phyloP scores from a whole-genome alignment of 208 protist species.

The Balamuthia mandrillaris region DNA sequence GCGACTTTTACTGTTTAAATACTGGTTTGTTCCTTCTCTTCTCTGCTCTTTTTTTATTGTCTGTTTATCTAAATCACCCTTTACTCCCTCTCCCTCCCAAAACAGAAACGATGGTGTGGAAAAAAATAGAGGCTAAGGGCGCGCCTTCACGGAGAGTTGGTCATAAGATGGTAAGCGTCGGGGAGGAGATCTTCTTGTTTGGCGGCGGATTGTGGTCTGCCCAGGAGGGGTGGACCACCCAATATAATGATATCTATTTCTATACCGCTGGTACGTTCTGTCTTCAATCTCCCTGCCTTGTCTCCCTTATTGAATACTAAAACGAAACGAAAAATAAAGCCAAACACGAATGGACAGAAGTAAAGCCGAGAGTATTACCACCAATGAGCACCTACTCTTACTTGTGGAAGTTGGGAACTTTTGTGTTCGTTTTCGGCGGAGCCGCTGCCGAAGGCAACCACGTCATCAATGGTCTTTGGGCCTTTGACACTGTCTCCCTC shows the following conservation, averaged over 20 bases:
- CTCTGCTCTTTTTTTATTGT: too few relatives aligned
- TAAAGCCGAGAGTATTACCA: background rate
- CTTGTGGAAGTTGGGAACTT: background rate
- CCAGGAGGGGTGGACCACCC: background rate
- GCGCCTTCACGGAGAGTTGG: background rate
- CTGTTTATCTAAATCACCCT: background rate
- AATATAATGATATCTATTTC: slow-evolving; percentile 28
- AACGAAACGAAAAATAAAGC: background rate
- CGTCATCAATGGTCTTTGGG: background rate
- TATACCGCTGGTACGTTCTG: slow-evolving; percentile 3
- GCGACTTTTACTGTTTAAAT: slow-evolving; percentile 33
- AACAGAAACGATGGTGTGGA: slow-evolving; percentile 4
- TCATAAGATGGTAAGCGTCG: background rate
- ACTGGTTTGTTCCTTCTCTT: background rate
- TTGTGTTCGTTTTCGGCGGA: background rate
- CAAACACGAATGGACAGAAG: background rate
- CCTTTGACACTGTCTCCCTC: slow-evolving; percentile 36
- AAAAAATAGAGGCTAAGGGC: slow-evolving; percentile 9
- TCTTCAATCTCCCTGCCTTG: too few relatives aligned
- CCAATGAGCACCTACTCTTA: slow-evolving; percentile 7
- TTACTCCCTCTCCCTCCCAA: background rate
- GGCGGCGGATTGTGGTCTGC: slow-evolving; percentile 34
- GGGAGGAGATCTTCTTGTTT: slow-evolving; percentile 15
- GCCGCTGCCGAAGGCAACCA: background rate
- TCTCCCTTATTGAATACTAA: background rate